These are phyloP conservation scores for Aspergillus clavatus DNA, from an alignment of 2,329 filamentous ascomycete genomes.

Conservation along the genomic window DNA sequence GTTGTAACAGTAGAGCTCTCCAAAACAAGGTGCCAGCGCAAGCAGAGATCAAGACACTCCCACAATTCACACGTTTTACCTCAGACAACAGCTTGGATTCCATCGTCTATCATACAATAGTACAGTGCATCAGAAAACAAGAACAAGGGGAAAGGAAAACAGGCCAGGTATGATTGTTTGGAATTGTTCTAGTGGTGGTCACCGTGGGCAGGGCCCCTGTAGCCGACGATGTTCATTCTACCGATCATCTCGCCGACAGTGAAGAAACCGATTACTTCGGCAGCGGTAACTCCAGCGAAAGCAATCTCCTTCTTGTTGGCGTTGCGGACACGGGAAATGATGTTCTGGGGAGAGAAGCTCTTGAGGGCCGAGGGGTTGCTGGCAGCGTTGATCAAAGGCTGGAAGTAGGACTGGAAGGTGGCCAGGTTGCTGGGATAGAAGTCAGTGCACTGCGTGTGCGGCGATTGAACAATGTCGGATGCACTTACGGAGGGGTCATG, in stretches of 20 bases:
- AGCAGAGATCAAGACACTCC: conserved; percentile 10
- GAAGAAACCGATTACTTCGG: conserved; percentile 94
- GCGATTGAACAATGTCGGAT: not conserved
- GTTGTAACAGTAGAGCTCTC: not conserved
- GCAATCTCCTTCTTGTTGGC: conserved; percentile 66
- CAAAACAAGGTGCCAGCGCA: not conserved
- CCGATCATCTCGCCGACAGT: conserved; percentile 96
- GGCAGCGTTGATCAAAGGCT: conserved; percentile 65
- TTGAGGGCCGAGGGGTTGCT: conserved; percentile 64
- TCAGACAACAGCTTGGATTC: conserved; percentile 42
- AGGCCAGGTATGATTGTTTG: conserved; percentile 23
- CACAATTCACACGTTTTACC: conserved; percentile 22
- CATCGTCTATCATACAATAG: conserved; percentile 47
- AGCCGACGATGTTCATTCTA: conserved; percentile 90
- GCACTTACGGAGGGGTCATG: conserved; percentile 90
- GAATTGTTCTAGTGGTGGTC: conserved; percentile 31
- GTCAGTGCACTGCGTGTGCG: conserved; percentile 12
- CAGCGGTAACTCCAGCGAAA: conserved; percentile 69
- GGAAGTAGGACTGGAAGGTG: conserved; percentile 83
- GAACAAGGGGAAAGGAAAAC: conserved; percentile 30
- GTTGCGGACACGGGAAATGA: conserved; percentile 60
- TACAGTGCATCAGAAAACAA: conserved; percentile 30
- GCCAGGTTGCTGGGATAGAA: conserved; percentile 58
- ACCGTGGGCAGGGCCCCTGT: conserved; percentile 60
- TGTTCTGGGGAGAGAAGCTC: conserved; percentile 50